Conservation (phyloP, 2,329 filamentous ascomycete species). For the Cadophora luteo-olivacea region DNA sequence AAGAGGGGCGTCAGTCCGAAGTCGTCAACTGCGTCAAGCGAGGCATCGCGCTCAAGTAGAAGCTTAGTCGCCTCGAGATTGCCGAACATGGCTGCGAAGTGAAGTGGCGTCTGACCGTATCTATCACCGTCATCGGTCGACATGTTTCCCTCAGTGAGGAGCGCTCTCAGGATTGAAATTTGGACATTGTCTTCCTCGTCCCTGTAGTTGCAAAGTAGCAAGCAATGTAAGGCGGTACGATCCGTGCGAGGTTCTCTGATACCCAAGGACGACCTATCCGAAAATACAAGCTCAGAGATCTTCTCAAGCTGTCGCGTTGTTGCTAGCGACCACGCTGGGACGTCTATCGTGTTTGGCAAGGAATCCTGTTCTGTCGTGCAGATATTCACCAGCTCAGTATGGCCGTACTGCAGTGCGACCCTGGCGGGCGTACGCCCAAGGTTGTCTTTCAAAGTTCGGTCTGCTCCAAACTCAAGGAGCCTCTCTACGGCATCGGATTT, state of each 20-base stretch:
- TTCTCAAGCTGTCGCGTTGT: conserved; percentile 5
- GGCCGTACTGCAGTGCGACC: conserved; percentile 31
- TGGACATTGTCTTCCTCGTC: conserved; percentile 2
- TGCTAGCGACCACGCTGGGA: conserved; percentile 32
- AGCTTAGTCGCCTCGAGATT: conserved; percentile 22
- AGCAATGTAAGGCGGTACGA: conserved; percentile 25
- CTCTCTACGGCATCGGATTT: conserved; percentile 14
- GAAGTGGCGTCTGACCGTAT: conserved; percentile 28
- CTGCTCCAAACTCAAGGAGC: conserved; percentile 26
- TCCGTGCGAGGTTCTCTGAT: conserved; percentile 27
- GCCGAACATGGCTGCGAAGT: conserved; percentile 25
- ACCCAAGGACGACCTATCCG: not conserved
- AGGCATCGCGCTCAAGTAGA: conserved; percentile 24
- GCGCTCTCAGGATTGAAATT: conserved; percentile 18
- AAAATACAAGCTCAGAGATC: not conserved
- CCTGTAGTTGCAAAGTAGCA: not conserved
- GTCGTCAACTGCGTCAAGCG: conserved; percentile 24
- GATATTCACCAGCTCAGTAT: conserved; percentile 23
- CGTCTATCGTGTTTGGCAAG: not conserved
- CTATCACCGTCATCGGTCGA: conserved; percentile 22
- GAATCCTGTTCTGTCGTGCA: not conserved
- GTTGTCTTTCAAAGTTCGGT: conserved; percentile 18
- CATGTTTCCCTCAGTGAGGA: conserved; percentile 7
- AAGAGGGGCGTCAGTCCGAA: conserved; percentile 26
- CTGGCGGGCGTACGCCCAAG: conserved; percentile 24